Evolutionary conservation across 2,329 filamentous ascomycete species (phyloP), one percentile per base, ranked within the genome.

Genomic region (Botrytis pseudocinerea): DNA sequence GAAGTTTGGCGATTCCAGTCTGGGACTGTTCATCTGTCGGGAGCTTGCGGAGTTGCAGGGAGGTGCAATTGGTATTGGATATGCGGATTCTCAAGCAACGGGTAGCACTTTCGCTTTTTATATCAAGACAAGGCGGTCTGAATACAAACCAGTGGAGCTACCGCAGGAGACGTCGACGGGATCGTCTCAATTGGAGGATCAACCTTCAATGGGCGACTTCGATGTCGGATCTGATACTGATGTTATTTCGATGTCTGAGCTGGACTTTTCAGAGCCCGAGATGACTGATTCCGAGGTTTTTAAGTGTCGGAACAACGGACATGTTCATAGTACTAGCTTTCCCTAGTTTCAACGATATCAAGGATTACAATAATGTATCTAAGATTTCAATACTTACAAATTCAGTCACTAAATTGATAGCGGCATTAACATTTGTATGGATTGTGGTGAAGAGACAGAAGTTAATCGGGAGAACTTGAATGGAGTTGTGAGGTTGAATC

Each of bases 41-140:
- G 64, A 68, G 35, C 35, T 68, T 35, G 64, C 64, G 14, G 64
- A 68, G 42, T 54, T 68, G 4, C 64, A 68, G 22, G 64, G 64
- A n/a, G 64, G 64, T 12, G 64, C 44, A 9, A 68, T 68, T 28
- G 64, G 64, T 9, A 40, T 68, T 25, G 48, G 64, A 4, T 51
- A 54, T 32, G 8, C 22, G 22, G 44, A 54, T n/a, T n/a, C 44
- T 14, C 44, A 48, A 38, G 32, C 32, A 38, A 68, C 6, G 9
- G 64, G 64, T 38, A 54, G 46, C 46, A 54, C 32, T 1, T 68
- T 54, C 18, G 46, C 46, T 38, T 68, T 68, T 38, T 68, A 66
- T 54, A 68, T 68, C 28, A 48, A 68, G 25, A 68, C 64, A 38
- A 32, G 64, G 0, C 42, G 64, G 10, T 51, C 44, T 16, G 40